Percentiles rank a stretch among this genome's conserved stretches.
These are phyloP conservation scores for Thymus quinquecostatus DNA, from an alignment of 257 asterid genomes.

Conservation along the genomic window DNA sequence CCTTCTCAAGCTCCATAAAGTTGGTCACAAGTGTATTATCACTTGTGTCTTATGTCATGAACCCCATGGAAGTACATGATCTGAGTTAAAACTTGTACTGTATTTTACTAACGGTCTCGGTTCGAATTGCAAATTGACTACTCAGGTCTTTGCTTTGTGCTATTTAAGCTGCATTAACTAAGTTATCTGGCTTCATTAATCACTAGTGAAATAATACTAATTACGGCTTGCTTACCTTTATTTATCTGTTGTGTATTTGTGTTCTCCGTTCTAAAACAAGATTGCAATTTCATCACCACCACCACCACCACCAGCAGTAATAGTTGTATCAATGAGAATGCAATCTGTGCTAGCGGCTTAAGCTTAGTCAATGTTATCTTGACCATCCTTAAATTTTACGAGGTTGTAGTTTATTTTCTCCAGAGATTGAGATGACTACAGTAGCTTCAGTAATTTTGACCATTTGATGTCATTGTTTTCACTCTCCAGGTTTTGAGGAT, in stretches of 20 bases:
- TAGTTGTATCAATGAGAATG: too few relatives aligned
- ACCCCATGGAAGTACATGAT: background rate
- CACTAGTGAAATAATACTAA: background rate
- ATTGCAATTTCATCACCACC: too few relatives aligned
- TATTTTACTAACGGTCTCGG: too few relatives aligned
- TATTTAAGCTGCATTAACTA: background rate
- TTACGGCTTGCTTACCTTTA: background rate
- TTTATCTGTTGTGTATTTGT: background rate
- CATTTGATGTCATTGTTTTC: background rate
- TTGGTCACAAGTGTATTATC: background rate
- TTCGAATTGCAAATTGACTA: background rate
- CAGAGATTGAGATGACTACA: background rate
- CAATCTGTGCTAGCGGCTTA: background rate
- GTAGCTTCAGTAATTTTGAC: background rate
- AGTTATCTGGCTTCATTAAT: background rate
- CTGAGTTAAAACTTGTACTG: background rate
- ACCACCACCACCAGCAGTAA: too few relatives aligned
- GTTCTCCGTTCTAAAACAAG: background rate
- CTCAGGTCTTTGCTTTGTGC: background rate
- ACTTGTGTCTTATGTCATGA: background rate
- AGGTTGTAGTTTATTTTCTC: background rate
- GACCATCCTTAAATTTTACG: background rate
- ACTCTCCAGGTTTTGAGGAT: slow-evolving; percentile 71
- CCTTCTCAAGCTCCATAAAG: background rate
- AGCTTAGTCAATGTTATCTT: background rate